phyloP scores from a whole-genome alignment of 805 yeast species.

The Saccharomycopsis microspora region DNA sequence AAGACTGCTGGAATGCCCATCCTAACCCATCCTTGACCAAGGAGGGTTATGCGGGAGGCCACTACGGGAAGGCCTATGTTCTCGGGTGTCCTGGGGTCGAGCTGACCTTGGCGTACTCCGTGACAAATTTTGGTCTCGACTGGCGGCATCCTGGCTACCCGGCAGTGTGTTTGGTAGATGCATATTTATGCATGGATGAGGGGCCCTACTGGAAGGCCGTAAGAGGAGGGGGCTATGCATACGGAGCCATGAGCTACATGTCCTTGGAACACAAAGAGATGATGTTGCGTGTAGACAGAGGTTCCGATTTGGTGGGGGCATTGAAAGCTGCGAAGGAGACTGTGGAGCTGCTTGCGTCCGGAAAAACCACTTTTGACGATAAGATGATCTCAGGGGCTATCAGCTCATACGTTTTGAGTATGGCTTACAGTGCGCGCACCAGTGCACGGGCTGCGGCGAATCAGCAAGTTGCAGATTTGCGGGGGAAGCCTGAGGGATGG shows the following conservation, averaged over 20 bases:
- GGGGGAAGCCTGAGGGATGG: slow-evolving; percentile 41
- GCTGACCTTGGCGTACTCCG: slow-evolving; percentile 31
- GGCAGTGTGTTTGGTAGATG: slow-evolving; percentile 1
- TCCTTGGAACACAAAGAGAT: slow-evolving; percentile 58
- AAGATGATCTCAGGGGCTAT: slow-evolving; percentile 60
- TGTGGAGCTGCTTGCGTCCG: slow-evolving; percentile 48
- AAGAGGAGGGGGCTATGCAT: slow-evolving; percentile 89
- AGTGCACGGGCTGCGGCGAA: slow-evolving; percentile 51
- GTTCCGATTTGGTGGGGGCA: slow-evolving; percentile 64
- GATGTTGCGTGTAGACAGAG: slow-evolving; percentile 62
- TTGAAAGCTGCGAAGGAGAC: slow-evolving; percentile 53
- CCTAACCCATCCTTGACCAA: no score
- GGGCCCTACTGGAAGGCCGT: slow-evolving; percentile 97
- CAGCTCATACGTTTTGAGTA: slow-evolving; percentile 17
- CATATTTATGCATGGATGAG: slow-evolving; percentile 67
- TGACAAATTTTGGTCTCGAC: slow-evolving; percentile 17
- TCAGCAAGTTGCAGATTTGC: slow-evolving; percentile 53
- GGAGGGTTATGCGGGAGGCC: no score
- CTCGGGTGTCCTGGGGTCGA: slow-evolving; percentile 56
- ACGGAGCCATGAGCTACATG: slow-evolving; percentile 62
- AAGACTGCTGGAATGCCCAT: no score
- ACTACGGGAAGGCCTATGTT: slow-evolving; percentile 31
- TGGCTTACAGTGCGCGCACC: slow-evolving; percentile 62
- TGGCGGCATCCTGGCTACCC: slow-evolving; percentile 39
- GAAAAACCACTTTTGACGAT: slow-evolving; percentile 41